Conservation (phyloP, 495 filamentous ascomycete species). For the Neurospora tetraspora region DNA sequence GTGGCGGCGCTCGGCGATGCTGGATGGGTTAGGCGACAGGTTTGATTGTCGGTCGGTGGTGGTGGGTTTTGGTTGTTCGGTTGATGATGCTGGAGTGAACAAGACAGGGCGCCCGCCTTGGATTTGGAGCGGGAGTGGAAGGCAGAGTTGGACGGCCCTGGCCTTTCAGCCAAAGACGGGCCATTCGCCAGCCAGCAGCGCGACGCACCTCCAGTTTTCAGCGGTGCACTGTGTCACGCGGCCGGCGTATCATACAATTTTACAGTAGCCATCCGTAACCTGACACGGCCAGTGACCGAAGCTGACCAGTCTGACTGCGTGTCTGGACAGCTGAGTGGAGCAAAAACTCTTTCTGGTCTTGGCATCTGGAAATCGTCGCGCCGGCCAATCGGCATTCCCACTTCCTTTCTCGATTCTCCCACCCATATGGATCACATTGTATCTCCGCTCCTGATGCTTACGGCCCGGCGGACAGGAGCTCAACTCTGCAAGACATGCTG, state of each 20-base stretch:
- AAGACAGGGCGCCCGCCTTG: neutral
- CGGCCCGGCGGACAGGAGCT: neutral
- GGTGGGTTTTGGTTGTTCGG: constrained; percentile 10
- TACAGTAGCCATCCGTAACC: neutral
- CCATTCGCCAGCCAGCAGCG: neutral
- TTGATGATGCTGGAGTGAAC: constrained; percentile 18
- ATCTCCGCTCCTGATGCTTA: neutral
- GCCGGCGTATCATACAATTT: neutral
- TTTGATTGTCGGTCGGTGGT: neutral
- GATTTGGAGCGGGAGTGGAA: neutral
- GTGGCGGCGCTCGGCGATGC: constrained; percentile 20
- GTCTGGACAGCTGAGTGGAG: neutral
- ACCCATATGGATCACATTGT: neutral
- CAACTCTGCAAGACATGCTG: neutral
- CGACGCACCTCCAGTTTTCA: neutral
- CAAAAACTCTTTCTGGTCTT: neutral
- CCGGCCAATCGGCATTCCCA: neutral
- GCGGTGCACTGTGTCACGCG: neutral
- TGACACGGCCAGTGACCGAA: neutral
- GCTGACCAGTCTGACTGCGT: neutral
- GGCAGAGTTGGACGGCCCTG: neutral
- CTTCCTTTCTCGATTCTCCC: neutral
- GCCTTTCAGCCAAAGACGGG: neutral
- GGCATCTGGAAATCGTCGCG: neutral
- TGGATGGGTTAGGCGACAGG: constrained; percentile 7